A percentile compares a stretch with the other conserved stretches of the same genome.
Conservation (phyloP, 768 basidiomycete species). For the Panaeolus cyanescens region DNA sequence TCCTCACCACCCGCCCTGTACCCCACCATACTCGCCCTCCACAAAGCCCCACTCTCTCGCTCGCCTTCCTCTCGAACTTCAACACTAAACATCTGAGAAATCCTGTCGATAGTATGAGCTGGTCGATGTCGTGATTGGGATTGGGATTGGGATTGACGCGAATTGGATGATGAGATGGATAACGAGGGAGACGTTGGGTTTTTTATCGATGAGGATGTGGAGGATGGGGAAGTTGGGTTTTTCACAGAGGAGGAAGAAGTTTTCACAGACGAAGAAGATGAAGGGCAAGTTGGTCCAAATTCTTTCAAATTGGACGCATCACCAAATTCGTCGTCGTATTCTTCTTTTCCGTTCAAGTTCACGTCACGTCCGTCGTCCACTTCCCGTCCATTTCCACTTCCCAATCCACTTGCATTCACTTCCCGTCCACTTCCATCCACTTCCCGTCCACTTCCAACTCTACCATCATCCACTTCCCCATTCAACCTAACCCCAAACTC, state of each 20-base stretch:
- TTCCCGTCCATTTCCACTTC: too few species aligned
- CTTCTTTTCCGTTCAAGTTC: slow-evolving; percentile 21
- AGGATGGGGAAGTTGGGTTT: neutral
- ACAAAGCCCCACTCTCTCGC: neutral
- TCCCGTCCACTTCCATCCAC: neutral
- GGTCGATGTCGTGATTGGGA: neutral
- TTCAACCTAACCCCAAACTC: too few species aligned
- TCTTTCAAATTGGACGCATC: neutral
- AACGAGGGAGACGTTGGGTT: too few species aligned
- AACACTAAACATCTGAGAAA: neutral
- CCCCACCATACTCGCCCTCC: neutral
- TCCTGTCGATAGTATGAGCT: neutral
- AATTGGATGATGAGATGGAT: too few species aligned
- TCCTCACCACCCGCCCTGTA: neutral
- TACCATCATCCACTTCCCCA: neutral
- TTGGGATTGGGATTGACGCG: too few species aligned
- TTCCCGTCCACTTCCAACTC: neutral
- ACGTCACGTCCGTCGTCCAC: neutral
- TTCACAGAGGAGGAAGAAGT: too few species aligned
- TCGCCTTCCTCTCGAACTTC: neutral
- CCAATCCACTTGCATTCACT: neutral
- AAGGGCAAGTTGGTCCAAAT: neutral
- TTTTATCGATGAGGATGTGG: too few species aligned
- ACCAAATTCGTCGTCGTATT: slow-evolving; percentile 12
- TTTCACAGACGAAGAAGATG: too few species aligned